Percentiles rank a stretch among this genome's conserved stretches.
Evolutionary conservation across 2,329 filamentous ascomycete species (phyloP).

Genomic region (Botryotinia narcissicola): DNA sequence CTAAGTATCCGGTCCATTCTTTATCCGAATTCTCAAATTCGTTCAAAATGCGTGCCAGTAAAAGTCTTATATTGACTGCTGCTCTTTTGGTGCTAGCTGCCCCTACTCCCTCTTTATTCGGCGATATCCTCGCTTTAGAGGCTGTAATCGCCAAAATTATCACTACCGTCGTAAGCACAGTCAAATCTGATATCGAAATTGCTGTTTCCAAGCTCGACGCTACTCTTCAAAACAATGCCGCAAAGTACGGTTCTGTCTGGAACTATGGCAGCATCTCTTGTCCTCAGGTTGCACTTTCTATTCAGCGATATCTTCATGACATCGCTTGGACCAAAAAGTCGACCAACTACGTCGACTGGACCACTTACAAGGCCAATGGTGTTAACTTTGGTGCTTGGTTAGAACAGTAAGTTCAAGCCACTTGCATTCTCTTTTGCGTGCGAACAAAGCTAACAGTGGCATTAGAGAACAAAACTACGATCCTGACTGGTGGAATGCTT

Average conservation of each 20-base stretch:
- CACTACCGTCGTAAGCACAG: not conserved
- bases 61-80: too few species aligned
- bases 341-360: not conserved
- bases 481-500: not conserved
- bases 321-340: not conserved
- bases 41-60: too few species aligned
- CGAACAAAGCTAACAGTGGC: not conserved
- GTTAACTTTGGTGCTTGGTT: slow-evolving; percentile 9
- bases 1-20: too few species aligned
- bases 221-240: not conserved
- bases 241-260: not conserved
- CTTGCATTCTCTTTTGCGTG: not conserved
- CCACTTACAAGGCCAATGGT: not conserved
- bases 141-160: not conserved
- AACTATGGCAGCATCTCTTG: not conserved
- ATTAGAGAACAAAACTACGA: not conserved
- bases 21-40: too few species aligned
- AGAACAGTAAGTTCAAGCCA: not conserved
- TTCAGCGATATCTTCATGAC: not conserved
- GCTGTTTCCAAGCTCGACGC: not conserved
- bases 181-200: not conserved
- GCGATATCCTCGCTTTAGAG: not conserved
- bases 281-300: not conserved
- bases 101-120: not conserved
- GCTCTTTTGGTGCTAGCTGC: too few species aligned